These are phyloP conservation scores for Rhodotorula sp. DNA, from an alignment of 1,284 basidiomycete genomes.

Conservation along the genomic window DNA sequence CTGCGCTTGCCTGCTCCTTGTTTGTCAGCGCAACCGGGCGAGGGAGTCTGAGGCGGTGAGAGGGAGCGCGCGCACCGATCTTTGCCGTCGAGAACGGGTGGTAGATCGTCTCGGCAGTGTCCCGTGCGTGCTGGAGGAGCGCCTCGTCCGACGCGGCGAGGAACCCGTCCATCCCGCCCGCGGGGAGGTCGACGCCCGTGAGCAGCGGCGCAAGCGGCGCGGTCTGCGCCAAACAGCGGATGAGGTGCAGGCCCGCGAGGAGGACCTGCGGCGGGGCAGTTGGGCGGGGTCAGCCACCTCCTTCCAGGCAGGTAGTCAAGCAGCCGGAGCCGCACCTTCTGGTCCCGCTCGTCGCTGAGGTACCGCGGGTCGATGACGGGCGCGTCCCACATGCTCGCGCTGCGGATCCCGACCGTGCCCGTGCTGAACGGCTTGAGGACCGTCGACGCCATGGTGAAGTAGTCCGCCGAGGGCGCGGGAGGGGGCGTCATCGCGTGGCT, in stretches of 20 bases:
- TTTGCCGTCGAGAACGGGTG: slow-evolving; percentile 53
- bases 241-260: slow-evolving; percentile 48
- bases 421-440: slow-evolving; percentile 45
- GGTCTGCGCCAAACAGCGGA: slow-evolving; percentile 45
- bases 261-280: slow-evolving; percentile 35
- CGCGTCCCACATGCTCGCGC: slow-evolving; percentile 51
- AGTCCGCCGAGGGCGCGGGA: background rate
- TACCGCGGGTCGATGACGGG: slow-evolving; percentile 55
- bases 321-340: slow-evolving; percentile 44
- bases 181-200: slow-evolving; percentile 43
- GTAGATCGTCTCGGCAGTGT: slow-evolving; percentile 53
- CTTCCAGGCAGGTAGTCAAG: slow-evolving; percentile 31
- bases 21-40: background rate
- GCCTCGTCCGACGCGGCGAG: slow-evolving; percentile 54
- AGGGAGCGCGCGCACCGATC: slow-evolving; percentile 11
- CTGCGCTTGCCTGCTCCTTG: slow-evolving; percentile 46
- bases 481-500: slow-evolving; percentile 26
- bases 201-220: slow-evolving; percentile 46
- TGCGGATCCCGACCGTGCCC: slow-evolving; percentile 53
- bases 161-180: slow-evolving; percentile 1
- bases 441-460: slow-evolving; percentile 30
- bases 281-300: background rate
- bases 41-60: background rate
- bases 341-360: slow-evolving; percentile 45
- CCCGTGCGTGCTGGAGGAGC: slow-evolving; percentile 53